Evolutionary conservation across 768 basidiomycete species (phyloP).

Genomic region (Dendrothele bispora): DNA sequence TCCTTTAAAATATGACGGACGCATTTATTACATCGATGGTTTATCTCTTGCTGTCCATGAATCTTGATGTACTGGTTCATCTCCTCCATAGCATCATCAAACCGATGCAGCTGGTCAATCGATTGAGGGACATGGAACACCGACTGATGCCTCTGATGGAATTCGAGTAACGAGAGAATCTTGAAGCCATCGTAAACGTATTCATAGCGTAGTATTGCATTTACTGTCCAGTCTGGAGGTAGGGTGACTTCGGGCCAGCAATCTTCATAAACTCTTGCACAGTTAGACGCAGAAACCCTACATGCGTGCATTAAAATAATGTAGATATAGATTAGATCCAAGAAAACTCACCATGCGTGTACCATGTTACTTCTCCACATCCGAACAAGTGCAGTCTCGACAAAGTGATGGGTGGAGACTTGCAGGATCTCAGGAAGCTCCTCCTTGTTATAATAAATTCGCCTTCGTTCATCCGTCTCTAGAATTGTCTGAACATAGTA

Average conservation of each 20-base stretch:
- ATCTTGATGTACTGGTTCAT: neutral
- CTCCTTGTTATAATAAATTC: neutral
- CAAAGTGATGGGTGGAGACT: neutral
- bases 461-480: neutral
- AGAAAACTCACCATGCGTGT: neutral
- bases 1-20: neutral
- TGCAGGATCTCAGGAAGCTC: constrained; percentile 4
- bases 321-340: neutral
- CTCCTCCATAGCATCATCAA: neutral
- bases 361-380: neutral
- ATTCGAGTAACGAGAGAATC: neutral
- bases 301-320: neutral
- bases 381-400: neutral
- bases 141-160: neutral
- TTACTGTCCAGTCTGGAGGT: neutral
- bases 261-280: constrained; percentile 1
- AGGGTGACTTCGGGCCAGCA: neutral
- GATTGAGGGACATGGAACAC: neutral
- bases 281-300: neutral
- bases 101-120: neutral
- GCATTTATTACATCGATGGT: neutral
- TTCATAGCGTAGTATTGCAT: neutral
- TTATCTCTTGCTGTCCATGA: neutral
- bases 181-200: neutral
- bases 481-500: neutral